phyloP scores from a whole-genome alignment of 176 grass and related monocot species.

The Raddia distichophylla region DNA sequence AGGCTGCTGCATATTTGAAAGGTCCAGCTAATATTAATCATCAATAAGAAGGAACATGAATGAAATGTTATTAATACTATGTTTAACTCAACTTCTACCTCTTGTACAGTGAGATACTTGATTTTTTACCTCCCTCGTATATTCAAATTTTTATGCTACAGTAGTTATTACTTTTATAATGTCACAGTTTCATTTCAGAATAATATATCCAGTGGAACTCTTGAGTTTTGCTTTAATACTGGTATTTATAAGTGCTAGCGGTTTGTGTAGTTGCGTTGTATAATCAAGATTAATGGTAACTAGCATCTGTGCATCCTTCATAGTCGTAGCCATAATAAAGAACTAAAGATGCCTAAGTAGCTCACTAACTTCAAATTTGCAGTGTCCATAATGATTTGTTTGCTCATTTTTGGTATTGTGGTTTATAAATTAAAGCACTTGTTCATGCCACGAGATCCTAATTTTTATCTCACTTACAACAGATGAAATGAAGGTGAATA shows the following conservation, averaged over 20 bases:
- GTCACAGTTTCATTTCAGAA: constrained; percentile 4
- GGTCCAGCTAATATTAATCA: constrained; percentile 42
- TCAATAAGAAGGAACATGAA: background rate
- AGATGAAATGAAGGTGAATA: constrained; percentile 89
- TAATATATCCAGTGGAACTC: background rate
- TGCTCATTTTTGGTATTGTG: constrained; percentile 19
- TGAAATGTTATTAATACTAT: constrained; percentile 11
- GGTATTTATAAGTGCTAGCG: constrained; percentile 1
- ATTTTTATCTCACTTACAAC: constrained; percentile 40
- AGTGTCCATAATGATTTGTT: constrained; percentile 16
- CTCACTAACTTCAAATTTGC: constrained; percentile 10
- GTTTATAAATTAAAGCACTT: constrained; percentile 2
- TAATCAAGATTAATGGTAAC: background rate
- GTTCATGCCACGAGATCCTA: constrained; percentile 19
- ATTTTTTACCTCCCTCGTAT: background rate
- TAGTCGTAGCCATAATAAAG: constrained; percentile 10
- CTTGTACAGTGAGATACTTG: constrained; percentile 12
- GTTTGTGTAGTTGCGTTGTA: constrained; percentile 2
- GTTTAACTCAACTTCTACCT: constrained; percentile 18
- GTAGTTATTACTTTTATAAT: background rate
- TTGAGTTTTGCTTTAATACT: background rate
- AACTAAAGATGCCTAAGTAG: background rate
- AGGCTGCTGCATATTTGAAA: constrained; percentile 78
- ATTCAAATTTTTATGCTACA: background rate
- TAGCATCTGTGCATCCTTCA: background rate